These are phyloP conservation scores for Sclerotinia glacialis DNA, from an alignment of 2,329 filamentous ascomycete genomes.

Conservation along the genomic window DNA sequence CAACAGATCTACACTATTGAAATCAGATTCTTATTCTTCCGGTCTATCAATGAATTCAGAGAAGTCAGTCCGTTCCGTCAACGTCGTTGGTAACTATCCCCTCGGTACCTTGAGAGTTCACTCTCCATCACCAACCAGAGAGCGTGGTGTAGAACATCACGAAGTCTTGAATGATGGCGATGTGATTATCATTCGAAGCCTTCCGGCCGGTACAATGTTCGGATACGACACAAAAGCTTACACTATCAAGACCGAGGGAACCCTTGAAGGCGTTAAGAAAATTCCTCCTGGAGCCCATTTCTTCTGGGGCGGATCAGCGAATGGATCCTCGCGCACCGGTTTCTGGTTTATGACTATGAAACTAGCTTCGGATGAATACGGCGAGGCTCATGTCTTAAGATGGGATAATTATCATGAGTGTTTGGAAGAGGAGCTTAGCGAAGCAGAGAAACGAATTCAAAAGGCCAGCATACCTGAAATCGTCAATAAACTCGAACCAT, in stretches of 20 bases:
- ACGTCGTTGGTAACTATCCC: conserved; percentile 41
- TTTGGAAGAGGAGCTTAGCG: conserved; percentile 48
- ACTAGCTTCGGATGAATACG: conserved; percentile 32
- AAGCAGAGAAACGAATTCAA: conserved; percentile 48
- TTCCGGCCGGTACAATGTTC: conserved; percentile 43
- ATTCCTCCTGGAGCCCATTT: conserved; percentile 58
- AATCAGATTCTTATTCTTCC: conserved; percentile 31
- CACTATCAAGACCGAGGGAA: conserved; percentile 47
- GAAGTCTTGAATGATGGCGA: conserved; percentile 44
- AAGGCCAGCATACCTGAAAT: conserved; percentile 40
- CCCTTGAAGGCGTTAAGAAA: conserved; percentile 54
- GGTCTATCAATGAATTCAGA: conserved; percentile 24
- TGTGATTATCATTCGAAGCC: conserved; percentile 51
- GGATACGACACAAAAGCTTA: conserved; percentile 43
- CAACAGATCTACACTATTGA: conserved; percentile 28
- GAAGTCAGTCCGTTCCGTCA: conserved; percentile 39
- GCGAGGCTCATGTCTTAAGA: conserved; percentile 46
- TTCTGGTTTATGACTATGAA: conserved; percentile 51
- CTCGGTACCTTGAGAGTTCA: conserved; percentile 46
- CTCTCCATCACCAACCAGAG: conserved; percentile 33
- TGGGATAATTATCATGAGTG: conserved; percentile 58
- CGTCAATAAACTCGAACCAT: conserved; percentile 33
- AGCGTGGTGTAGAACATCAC: conserved; percentile 24
- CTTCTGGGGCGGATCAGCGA: conserved; percentile 55
- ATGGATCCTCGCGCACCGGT: conserved; percentile 51